Evolutionary conservation across 2,329 filamentous ascomycete species (phyloP).

Genomic region (Paraphaeosphaeria sporulosa): DNA sequence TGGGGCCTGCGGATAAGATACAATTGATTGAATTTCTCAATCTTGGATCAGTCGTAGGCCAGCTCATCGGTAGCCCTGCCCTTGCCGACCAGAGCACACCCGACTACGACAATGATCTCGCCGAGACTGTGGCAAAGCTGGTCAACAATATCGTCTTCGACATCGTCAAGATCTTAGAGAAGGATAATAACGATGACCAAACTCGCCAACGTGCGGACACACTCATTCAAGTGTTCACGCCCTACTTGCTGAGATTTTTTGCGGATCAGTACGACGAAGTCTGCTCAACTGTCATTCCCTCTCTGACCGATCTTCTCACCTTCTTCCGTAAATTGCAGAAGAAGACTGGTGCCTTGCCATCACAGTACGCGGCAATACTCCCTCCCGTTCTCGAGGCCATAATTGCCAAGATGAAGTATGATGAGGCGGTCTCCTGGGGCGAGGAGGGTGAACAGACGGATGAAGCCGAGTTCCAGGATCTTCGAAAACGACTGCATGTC

Average conservation of each 20-base stretch:
- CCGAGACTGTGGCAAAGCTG: conserved; percentile 92
- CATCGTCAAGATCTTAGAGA: conserved; percentile 85
- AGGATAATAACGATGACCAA: conserved; percentile 66
- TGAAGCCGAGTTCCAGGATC: conserved; percentile 95
- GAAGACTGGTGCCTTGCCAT: conserved; percentile 68
- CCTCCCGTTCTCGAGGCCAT: conserved; percentile 90
- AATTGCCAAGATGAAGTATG: conserved; percentile 95
- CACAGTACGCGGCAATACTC: conserved; percentile 81
- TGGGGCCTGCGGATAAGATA: conserved; percentile 92
- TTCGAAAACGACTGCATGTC: conserved; percentile 87
- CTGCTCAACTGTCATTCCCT: conserved; percentile 93
- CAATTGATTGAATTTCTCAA: conserved; percentile 93
- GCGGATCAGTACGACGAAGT: conserved; percentile 98
- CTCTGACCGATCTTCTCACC: conserved; percentile 88
- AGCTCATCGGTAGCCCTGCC: conserved; percentile 84
- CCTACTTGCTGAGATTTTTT: conserved; percentile 90
- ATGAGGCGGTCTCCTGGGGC: conserved; percentile 93
- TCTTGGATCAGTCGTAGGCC: conserved; percentile 81
- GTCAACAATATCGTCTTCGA: conserved; percentile 90
- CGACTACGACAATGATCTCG: conserved; percentile 93
- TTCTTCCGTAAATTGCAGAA: conserved; percentile 84
- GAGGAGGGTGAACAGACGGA: conserved; percentile 94
- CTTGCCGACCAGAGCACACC: conserved; percentile 80
- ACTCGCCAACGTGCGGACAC: conserved; percentile 79
- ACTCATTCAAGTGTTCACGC: conserved; percentile 82